Conservation (phyloP, 2,329 filamentous ascomycete species). For the Sarocladium oryzae region DNA sequence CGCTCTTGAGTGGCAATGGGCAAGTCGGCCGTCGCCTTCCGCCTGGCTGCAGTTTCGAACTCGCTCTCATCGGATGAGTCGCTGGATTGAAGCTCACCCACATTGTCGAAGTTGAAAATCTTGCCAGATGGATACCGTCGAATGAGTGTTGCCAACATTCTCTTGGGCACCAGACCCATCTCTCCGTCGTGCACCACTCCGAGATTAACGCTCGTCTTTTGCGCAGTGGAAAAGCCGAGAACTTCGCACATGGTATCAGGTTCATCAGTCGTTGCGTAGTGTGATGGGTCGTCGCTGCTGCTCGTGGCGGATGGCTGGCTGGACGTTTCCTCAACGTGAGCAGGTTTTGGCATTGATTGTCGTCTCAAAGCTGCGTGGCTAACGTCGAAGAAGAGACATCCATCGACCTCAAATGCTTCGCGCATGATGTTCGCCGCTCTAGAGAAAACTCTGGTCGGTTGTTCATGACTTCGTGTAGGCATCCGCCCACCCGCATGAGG, state of each 20-base stretch:
- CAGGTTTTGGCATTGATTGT: background rate
- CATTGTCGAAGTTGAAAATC: slow-evolving; percentile 36
- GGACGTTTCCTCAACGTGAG: slow-evolving; percentile 15
- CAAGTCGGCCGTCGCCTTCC: slow-evolving; percentile 25
- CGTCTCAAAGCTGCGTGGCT: slow-evolving; percentile 21
- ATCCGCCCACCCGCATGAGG: background rate
- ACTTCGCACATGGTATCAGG: slow-evolving; percentile 21
- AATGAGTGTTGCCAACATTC: slow-evolving; percentile 33
- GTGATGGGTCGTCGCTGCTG: slow-evolving; percentile 18
- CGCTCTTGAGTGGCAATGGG: slow-evolving; percentile 22
- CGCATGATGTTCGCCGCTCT: slow-evolving; percentile 37
- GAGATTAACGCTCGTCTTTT: slow-evolving; percentile 24
- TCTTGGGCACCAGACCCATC: slow-evolving; percentile 26
- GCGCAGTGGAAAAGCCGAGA: slow-evolving; percentile 31
- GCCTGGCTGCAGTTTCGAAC: slow-evolving; percentile 16
- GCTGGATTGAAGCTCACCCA: slow-evolving; percentile 27
- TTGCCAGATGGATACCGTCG: slow-evolving; percentile 38
- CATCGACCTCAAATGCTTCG: slow-evolving; percentile 33
- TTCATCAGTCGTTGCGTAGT: slow-evolving; percentile 1
- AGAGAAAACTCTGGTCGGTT: slow-evolving; percentile 25
- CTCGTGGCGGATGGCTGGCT: slow-evolving; percentile 14
- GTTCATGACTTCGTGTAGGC: slow-evolving; percentile 6
- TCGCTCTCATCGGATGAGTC: slow-evolving; percentile 21
- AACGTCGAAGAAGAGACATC: slow-evolving; percentile 27
- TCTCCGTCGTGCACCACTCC: slow-evolving; percentile 14